Percentiles rank a stretch among this genome's conserved stretches.
Conservation (phyloP, 768 basidiomycete species). For the Coprinellus aureogranulatus region DNA sequence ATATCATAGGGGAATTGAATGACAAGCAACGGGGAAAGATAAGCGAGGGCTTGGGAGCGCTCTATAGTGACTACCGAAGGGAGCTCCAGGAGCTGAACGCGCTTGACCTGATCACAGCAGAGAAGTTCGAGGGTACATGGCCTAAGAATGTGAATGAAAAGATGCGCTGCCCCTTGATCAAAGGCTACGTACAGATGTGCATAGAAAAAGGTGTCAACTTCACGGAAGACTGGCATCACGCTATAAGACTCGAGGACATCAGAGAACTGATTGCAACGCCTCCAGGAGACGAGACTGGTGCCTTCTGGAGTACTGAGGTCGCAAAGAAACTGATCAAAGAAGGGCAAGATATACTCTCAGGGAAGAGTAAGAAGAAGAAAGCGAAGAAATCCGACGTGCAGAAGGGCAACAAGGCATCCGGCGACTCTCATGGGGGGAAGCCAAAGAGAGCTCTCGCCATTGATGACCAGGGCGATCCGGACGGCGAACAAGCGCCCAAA, state of each 20-base stretch:
- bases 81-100: constrained; percentile 29
- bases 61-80: constrained; percentile 14
- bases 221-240: background rate
- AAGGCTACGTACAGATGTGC: background rate
- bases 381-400: too few species aligned
- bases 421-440: too few species aligned
- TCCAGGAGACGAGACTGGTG: too few species aligned
- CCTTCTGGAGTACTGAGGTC: too few species aligned
- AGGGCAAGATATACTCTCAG: too few species aligned
- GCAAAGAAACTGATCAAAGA: too few species aligned
- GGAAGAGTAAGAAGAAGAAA: too few species aligned
- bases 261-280: too few species aligned
- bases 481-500: background rate
- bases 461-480: background rate
- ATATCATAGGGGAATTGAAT: constrained; percentile 28
- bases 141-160: constrained; percentile 10
- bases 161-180: constrained; percentile 16
- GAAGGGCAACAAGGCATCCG: too few species aligned
- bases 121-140: constrained; percentile 12
- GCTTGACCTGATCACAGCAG: constrained; percentile 25
- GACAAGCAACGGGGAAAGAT: constrained; percentile 20
- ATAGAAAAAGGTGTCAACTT: too few species aligned
- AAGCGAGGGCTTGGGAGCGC: constrained; percentile 15
- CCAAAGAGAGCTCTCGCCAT: background rate
- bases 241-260: background rate